phyloP scores from a whole-genome alignment of 1,284 basidiomycete genomes.

The Coniophora puteana region DNA sequence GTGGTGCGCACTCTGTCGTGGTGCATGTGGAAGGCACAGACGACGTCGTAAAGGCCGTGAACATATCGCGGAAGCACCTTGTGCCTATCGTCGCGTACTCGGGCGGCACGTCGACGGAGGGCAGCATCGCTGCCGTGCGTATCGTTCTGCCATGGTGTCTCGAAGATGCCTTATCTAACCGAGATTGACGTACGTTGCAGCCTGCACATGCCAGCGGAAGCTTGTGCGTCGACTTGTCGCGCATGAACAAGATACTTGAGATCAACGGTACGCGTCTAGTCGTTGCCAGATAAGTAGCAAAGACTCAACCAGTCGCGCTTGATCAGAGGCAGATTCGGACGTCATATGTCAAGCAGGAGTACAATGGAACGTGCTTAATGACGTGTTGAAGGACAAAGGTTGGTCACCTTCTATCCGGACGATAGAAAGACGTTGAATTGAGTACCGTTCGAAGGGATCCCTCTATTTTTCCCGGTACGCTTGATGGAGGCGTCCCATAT shows the following conservation, averaged over 20 bases:
- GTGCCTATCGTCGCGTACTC: constrained; percentile 72
- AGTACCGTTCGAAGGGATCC: constrained; percentile 41
- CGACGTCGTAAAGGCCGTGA: constrained; percentile 67
- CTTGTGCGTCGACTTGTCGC: constrained; percentile 82
- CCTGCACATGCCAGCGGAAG: constrained; percentile 56
- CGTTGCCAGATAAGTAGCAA: background rate
- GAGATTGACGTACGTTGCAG: constrained; percentile 8
- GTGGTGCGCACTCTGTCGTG: constrained; percentile 44
- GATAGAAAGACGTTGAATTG: background rate
- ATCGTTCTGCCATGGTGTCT: background rate
- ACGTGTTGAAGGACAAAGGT: constrained; percentile 64
- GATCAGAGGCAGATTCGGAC: constrained; percentile 73
- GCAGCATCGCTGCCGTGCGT: constrained; percentile 33
- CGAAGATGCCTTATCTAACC: background rate
- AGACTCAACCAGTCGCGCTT: constrained; percentile 9
- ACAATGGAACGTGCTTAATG: constrained; percentile 87
- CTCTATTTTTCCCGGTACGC: constrained; percentile 85
- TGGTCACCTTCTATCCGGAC: background rate
- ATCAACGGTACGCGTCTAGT: constrained; percentile 47
- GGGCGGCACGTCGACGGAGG: constrained; percentile 69
- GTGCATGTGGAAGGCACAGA: constrained; percentile 56
- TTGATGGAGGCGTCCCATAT: background rate
- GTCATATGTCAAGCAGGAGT: constrained; percentile 82
- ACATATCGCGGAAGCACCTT: constrained; percentile 59
- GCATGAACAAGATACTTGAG: constrained; percentile 81